phyloP scores from a whole-genome alignment of 2,329 filamentous ascomycete species.

The Capronia coronata region DNA sequence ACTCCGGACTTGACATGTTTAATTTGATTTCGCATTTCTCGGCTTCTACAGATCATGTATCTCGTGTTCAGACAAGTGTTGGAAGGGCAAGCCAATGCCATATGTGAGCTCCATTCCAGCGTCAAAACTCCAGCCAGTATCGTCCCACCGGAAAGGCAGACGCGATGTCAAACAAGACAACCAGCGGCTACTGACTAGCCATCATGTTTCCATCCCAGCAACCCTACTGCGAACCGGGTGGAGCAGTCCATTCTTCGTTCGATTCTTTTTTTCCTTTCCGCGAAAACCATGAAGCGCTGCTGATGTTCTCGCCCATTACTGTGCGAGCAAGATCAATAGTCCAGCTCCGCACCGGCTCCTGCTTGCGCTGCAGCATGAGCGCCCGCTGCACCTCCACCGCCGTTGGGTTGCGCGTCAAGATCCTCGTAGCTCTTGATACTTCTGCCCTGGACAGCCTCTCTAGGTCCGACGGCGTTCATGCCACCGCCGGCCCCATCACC shows the following conservation, averaged over 20 bases:
- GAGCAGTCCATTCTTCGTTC: no score
- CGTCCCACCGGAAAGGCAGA: no score
- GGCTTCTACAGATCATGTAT: neutral
- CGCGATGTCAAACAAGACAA: no score
- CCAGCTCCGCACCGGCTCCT: slow-evolving; percentile 19
- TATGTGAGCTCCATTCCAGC: neutral
- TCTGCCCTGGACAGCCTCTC: slow-evolving; percentile 85
- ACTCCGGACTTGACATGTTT: neutral
- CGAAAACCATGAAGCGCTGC: neutral
- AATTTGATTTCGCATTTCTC: neutral
- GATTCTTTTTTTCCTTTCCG: no score
- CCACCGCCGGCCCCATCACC: slow-evolving; percentile 67
- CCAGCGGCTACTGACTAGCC: no score
- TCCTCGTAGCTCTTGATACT: slow-evolving; percentile 97
- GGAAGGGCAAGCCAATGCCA: no score
- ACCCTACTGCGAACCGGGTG: no score
- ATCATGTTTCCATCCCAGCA: no score
- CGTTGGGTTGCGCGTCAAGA: slow-evolving; percentile 59
- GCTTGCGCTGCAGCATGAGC: slow-evolving; percentile 19
- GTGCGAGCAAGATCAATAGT: slow-evolving; percentile 19
- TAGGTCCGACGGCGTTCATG: slow-evolving; percentile 67
- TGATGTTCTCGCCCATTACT: neutral
- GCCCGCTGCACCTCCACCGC: slow-evolving; percentile 35
- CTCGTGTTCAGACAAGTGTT: neutral
- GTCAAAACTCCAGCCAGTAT: no score